Base-by-base conservation (phyloP, 2,329 filamentous ascomycete species). In the Aspergillus melleus region DNA sequence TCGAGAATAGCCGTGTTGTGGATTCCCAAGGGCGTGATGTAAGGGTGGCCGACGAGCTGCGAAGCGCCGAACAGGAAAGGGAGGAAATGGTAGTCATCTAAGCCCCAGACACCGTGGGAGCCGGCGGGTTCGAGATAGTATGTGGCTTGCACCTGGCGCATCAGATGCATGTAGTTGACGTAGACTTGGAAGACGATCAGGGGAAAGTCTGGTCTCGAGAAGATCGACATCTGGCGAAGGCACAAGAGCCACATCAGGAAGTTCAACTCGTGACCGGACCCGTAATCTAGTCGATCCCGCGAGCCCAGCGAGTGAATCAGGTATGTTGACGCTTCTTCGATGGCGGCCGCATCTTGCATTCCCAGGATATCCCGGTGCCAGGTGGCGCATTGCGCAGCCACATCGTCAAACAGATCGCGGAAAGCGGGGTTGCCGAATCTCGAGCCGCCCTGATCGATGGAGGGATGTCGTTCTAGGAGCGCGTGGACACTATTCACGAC, bases 51-150 rank as follows among this genome's bases (percentile, higher is more conserved):
- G 16, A 95, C 81, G 19, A 97, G 84, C 77, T 99, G 96, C 24
- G 92, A 89, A 39, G 95, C 92, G 20, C 95, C 95, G 64, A 98
- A 96, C 12, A 99, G 85, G 74, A 98, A 99, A 0, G 96, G 95
- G 1, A 97, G 80, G 77, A 99, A 99, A 67, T 96, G 93, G 77
- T 99, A 97, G 75, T 99, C 95, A 70, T 99, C 95, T 1, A 99
- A 81, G 19, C 95, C 95, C 95, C 95, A 99, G 24, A 99, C 95
- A 46, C 95, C 95, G 74, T 99, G 95, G 0, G 94, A 97, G 14
- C 95, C 95, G 0, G 95, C 95, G 2, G 95, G 95, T 72, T 99
- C 95, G 54, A 99, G 88, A 72, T 99, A 99, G 78, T 99, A 99
- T 3, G 92, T 91, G 64, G 87, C 88, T 76, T 99, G 95, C 16